These are phyloP conservation scores for Globisporangium irregulare DNA, from an alignment of 352 stramenopile species.

Conservation along the genomic window DNA sequence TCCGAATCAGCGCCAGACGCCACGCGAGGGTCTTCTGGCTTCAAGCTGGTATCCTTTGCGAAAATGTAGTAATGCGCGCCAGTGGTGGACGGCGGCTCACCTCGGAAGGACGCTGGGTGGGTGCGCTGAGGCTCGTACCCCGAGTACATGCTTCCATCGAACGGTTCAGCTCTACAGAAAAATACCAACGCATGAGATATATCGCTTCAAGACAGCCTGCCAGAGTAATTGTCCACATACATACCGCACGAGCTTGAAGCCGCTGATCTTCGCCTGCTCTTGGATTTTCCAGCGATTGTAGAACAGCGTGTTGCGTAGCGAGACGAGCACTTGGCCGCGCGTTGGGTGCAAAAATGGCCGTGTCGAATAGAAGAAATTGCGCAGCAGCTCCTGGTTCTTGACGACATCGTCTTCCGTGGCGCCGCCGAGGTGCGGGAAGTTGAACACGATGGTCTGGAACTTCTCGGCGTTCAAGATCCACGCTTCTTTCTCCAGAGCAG, in stretches of 20 bases:
- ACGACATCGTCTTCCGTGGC: slow-evolving; percentile 77
- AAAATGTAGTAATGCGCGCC: slow-evolving; percentile 75
- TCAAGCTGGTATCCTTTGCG: slow-evolving; percentile 30
- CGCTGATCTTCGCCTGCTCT: slow-evolving; percentile 56
- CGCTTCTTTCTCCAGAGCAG: slow-evolving; percentile 48
- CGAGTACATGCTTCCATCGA: slow-evolving; percentile 64
- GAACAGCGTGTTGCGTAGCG: slow-evolving; percentile 75
- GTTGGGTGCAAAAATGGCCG: slow-evolving; percentile 53
- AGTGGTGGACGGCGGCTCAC: slow-evolving; percentile 66
- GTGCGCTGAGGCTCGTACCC: slow-evolving; percentile 78
- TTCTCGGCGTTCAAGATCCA: slow-evolving; percentile 40
- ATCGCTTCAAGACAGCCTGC: too few relatives aligned
- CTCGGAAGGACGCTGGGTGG: slow-evolving; percentile 68
- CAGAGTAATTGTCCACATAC: not conserved
- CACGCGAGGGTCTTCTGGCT: slow-evolving; percentile 28
- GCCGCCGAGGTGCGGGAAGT: slow-evolving; percentile 84
- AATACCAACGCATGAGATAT: too few relatives aligned
- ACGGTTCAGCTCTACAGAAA: slow-evolving; percentile 47
- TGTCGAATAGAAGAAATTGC: slow-evolving; percentile 72
- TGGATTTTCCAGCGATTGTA: slow-evolving; percentile 85
- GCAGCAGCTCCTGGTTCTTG: slow-evolving; percentile 80
- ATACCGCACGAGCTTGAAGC: slow-evolving; percentile 67
- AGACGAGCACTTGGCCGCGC: slow-evolving; percentile 66
- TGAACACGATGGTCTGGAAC: slow-evolving; percentile 81
- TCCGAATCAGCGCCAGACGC: not conserved